Percentiles rank a stretch among this genome's conserved stretches.
These are phyloP conservation scores for Byssothecium circinans DNA, from an alignment of 2,329 filamentous ascomycete species.

Conservation along the genomic window DNA sequence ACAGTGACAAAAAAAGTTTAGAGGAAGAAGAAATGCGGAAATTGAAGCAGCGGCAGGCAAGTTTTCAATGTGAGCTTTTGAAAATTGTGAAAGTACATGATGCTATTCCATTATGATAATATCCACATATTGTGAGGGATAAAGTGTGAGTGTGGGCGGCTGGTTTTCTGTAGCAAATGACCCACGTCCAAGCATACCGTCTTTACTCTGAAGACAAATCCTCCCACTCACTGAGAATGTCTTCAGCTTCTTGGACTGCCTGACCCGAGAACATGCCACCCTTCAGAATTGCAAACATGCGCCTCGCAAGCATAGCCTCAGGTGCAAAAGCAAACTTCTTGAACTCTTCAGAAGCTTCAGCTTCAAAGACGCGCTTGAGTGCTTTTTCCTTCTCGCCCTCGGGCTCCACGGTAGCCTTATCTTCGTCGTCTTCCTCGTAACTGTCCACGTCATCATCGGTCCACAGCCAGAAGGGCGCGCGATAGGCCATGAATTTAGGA, in stretches of 20 bases:
- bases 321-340: slow-evolving; percentile 25
- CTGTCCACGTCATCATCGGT: slow-evolving; percentile 7
- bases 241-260: slow-evolving; percentile 1
- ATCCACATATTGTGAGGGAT: no score
- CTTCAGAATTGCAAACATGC: slow-evolving; percentile 12
- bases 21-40: no score
- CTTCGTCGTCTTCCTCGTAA: slow-evolving; percentile 17
- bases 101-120: no score
- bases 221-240: slow-evolving; percentile 8
- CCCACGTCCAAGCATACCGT: no score
- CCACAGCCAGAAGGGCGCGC: slow-evolving; percentile 40
- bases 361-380: slow-evolving; percentile 33
- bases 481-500: slow-evolving; percentile 35
- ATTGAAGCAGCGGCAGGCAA: no score
- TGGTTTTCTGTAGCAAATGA: no score
- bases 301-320: slow-evolving; percentile 21
- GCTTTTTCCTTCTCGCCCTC: slow-evolving; percentile 5
- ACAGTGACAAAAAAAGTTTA: no score
- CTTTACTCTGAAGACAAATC: slow-evolving; percentile 15
- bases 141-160: no score
- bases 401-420: slow-evolving; percentile 17
- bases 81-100: no score
- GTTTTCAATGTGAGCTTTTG: no score
- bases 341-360: slow-evolving; percentile 26
- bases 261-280: neutral